A percentile compares a stretch with the other conserved stretches of the same genome.
Conservation (phyloP, 2,329 filamentous ascomycete genomes). For the Scedosporium aurantiacum region DNA sequence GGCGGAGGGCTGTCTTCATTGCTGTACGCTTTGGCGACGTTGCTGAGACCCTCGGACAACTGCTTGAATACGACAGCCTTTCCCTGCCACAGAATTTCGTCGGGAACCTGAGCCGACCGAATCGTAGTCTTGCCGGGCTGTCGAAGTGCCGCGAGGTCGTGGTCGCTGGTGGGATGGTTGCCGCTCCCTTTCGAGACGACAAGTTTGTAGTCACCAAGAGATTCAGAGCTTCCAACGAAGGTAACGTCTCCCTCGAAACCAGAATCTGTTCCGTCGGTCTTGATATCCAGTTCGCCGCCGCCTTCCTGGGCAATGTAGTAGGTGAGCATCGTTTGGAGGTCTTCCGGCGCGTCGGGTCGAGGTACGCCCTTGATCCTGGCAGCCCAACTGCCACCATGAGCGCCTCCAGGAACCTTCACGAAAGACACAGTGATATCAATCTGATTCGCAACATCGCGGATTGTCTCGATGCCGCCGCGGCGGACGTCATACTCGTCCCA, state of each 20-base stretch:
- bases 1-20: constrained; percentile 66
- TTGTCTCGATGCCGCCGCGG: constrained; percentile 75
- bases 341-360: constrained; percentile 52
- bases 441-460: constrained; percentile 79
- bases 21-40: constrained; percentile 36
- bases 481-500: constrained; percentile 96
- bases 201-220: constrained; percentile 71
- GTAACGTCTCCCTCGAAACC: constrained; percentile 52
- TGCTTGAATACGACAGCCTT: constrained; percentile 53
- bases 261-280: constrained; percentile 25
- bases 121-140: constrained; percentile 69
- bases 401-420: constrained; percentile 80
- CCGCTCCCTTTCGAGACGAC: constrained; percentile 61
- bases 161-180: constrained; percentile 50
- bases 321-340: constrained; percentile 65
- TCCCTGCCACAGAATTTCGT: constrained; percentile 70
- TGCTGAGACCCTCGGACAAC: constrained; percentile 38
- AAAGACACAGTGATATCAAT: constrained; percentile 90
- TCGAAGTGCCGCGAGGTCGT: constrained; percentile 56
- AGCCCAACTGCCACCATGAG: constrained; percentile 83
- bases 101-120: constrained; percentile 54
- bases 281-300: constrained; percentile 50
- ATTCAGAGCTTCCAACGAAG: constrained; percentile 56
- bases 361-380: constrained; percentile 75
- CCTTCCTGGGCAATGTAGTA: constrained; percentile 80